phyloP scores from a whole-genome alignment of 2,329 filamentous ascomycete species.

The Aspergillus ustus region DNA sequence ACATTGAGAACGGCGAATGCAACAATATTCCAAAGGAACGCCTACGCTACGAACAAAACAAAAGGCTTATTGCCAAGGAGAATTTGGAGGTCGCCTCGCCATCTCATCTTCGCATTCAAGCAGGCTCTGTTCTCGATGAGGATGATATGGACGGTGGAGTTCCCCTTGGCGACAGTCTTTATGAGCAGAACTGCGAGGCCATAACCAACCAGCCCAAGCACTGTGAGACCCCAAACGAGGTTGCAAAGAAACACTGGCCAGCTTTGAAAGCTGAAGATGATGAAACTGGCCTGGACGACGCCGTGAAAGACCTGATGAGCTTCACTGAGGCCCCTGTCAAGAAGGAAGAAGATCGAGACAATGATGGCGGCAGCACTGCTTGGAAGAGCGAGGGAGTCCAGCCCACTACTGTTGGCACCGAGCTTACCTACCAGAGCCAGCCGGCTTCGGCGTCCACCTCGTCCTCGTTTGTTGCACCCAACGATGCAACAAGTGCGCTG shows the following conservation, averaged over 20 bases:
- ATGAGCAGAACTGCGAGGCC: conserved; percentile 21
- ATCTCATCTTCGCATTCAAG: neutral
- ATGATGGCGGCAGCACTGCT: neutral
- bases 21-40: conserved; percentile 44
- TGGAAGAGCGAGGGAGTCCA: conserved; percentile 16
- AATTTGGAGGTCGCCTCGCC: conserved; percentile 25
- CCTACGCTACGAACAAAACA: conserved; percentile 55
- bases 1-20: conserved; percentile 61
- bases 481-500: conserved; percentile 20
- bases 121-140: neutral
- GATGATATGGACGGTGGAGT: conserved; percentile 31
- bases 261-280: conserved; percentile 1
- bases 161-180: conserved; percentile 10
- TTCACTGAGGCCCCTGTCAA: conserved; percentile 21
- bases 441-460: neutral
- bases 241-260: conserved; percentile 34
- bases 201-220: conserved; percentile 23
- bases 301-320: conserved; percentile 28
- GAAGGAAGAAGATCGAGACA: neutral
- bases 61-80: conserved; percentile 54
- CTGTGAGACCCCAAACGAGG: conserved; percentile 11
- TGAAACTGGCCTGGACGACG: neutral
- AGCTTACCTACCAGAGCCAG: conserved; percentile 7
- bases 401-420: neutral
- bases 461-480: neutral